Percentiles rank a stretch among this genome's conserved stretches.
These are phyloP conservation scores for Actinidia arguta DNA, from an alignment of 179 eudicot genomes.

Conservation along the genomic window DNA sequence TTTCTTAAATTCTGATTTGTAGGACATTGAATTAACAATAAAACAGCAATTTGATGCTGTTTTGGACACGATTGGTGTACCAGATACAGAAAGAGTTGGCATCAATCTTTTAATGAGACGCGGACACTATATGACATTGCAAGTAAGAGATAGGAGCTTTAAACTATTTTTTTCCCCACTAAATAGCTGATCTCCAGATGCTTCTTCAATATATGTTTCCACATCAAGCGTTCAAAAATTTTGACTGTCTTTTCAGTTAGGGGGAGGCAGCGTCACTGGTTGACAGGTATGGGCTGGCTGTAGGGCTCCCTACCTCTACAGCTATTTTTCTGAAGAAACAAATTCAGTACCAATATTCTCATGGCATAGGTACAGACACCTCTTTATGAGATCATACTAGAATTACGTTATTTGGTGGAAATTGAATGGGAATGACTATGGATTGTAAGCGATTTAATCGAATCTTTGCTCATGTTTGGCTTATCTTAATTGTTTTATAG, in stretches of 20 bases:
- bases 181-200: neutral
- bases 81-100: conserved; percentile 83
- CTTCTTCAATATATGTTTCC: neutral
- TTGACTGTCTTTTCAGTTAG: conserved; percentile 45
- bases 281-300: conserved; percentile 81
- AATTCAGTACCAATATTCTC: conserved; percentile 71
- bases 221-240: neutral
- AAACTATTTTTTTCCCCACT: neutral
- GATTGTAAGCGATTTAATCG: neutral
- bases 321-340: conserved; percentile 81
- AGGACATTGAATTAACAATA: conserved; percentile 76
- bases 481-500: neutral
- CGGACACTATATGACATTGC: conserved; percentile 98
- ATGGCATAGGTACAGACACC: conserved; percentile 79
- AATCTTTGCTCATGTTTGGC: neutral
- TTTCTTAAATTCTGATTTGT: conserved; percentile 18
- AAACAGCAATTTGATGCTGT: conserved; percentile 92
- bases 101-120: conserved; percentile 80
- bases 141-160: conserved; percentile 45
- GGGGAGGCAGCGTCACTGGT: conserved; percentile 87
- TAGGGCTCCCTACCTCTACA: conserved; percentile 85
- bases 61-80: conserved; percentile 87
- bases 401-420: conserved; percentile 2
- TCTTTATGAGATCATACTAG: too few species aligned
- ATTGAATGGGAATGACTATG: neutral